Percentiles rank a stretch among this genome's conserved stretches.
phyloP scores from a whole-genome alignment of 2,329 filamentous ascomycete genomes.

The Penicillium brevicompactum region DNA sequence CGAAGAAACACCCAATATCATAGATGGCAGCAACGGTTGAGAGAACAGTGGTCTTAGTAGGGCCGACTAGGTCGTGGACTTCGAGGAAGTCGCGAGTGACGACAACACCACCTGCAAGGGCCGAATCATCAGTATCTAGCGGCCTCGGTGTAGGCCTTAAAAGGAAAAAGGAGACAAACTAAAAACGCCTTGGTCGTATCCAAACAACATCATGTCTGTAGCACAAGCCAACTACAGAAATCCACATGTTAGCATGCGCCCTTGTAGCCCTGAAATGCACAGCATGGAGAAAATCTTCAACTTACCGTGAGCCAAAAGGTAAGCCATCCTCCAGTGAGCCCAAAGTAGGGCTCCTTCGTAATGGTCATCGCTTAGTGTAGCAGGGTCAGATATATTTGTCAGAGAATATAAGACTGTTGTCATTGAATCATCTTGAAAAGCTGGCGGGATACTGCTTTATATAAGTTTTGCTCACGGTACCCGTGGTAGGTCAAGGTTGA shows the following conservation, averaged over 20 bases:
- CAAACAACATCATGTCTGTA: slow-evolving; percentile 43
- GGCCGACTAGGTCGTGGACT: slow-evolving; percentile 45
- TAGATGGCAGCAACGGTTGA: slow-evolving; percentile 60
- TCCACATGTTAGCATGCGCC: slow-evolving; percentile 3
- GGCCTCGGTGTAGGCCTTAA: not conserved
- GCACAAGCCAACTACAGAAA: slow-evolving; percentile 41
- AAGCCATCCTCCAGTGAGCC: slow-evolving; percentile 57
- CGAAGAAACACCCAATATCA: slow-evolving; percentile 35
- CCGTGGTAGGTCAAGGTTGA: not conserved
- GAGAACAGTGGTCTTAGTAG: slow-evolving; percentile 27
- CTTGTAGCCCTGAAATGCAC: not conserved
- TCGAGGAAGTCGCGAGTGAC: slow-evolving; percentile 55
- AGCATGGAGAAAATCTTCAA: not conserved
- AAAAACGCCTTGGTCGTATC: slow-evolving; percentile 56
- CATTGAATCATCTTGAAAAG: not conserved
- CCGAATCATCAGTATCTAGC: not conserved
- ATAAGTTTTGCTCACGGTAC: not conserved
- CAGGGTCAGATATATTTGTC: not conserved
- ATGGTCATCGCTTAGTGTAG: not conserved
- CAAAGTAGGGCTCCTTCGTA: slow-evolving; percentile 52
- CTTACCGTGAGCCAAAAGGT: slow-evolving; percentile 58
- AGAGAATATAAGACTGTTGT: not conserved
- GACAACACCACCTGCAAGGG: slow-evolving; percentile 52
- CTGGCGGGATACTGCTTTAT: not conserved
- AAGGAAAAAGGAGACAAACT: slow-evolving; percentile 26